Evolutionary conservation across 352 stramenopile species (phyloP).

Genomic region (Phytopythium kandeliae): DNA sequence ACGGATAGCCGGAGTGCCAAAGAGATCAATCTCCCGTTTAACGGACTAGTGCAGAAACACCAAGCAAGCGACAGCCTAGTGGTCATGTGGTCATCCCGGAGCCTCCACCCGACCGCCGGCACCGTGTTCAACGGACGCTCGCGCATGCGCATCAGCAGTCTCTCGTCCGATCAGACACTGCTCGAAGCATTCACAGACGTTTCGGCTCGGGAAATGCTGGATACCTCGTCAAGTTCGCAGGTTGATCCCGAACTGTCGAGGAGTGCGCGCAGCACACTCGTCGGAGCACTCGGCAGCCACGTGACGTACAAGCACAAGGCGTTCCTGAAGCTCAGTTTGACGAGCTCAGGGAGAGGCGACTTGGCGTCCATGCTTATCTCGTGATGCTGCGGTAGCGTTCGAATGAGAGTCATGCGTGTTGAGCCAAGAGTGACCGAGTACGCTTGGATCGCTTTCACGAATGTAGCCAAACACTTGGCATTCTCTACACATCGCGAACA

Average conservation of each 20-base stretch:
- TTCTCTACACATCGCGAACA: too few relatives aligned
- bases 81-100: conserved; percentile 3
- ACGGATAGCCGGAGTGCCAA: background rate
- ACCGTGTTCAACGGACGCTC: background rate
- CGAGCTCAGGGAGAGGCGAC: background rate
- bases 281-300: background rate
- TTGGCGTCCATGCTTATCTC: background rate
- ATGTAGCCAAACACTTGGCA: too few relatives aligned
- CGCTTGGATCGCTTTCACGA: too few relatives aligned
- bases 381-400: too few relatives aligned
- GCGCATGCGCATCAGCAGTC: background rate
- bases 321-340: background rate
- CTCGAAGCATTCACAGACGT: background rate
- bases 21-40: background rate
- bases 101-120: conserved; percentile 2
- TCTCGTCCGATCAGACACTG: background rate
- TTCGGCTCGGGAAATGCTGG: background rate
- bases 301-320: background rate
- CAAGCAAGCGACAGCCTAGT: background rate
- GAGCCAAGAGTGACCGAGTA: too few relatives aligned
- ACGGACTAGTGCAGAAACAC: background rate
- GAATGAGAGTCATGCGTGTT: too few relatives aligned
- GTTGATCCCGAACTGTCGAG: background rate
- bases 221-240: background rate
- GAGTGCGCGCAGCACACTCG: background rate